A percentile compares a stretch with the other conserved stretches of the same genome.
Conservation (phyloP, 805 yeast species). For the Kuraishia cidri region DNA sequence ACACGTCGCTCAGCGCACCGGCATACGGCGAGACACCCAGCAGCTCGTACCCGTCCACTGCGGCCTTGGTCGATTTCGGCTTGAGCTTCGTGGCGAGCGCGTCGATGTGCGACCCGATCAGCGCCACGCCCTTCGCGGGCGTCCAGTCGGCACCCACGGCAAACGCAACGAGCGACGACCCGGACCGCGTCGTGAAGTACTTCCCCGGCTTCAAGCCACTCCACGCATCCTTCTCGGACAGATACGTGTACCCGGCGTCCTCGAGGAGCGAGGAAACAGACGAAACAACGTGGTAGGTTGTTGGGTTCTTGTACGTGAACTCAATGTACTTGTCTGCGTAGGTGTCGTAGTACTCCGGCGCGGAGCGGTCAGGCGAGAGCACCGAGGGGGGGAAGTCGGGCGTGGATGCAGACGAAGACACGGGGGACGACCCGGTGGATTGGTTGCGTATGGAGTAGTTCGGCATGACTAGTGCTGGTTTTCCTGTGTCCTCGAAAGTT, state of each 20-base stretch:
- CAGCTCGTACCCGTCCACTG: constrained; percentile 66
- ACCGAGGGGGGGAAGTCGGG: no score
- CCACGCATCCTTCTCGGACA: constrained; percentile 60
- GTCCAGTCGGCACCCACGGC: constrained; percentile 59
- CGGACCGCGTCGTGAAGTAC: constrained; percentile 62
- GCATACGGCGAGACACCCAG: constrained; percentile 83
- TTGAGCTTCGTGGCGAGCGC: constrained; percentile 61
- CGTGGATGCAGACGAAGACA: no score
- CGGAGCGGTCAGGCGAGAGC: neutral
- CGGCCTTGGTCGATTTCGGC: constrained; percentile 55
- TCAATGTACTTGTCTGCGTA: constrained; percentile 42
- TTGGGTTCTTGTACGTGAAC: constrained; percentile 67
- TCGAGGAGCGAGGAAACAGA: constrained; percentile 38
- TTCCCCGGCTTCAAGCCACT: constrained; percentile 35
- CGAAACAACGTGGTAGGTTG: constrained; percentile 64
- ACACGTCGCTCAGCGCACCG: constrained; percentile 53
- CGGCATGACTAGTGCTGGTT: no score
- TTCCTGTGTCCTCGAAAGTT: no score
- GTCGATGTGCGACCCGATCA: constrained; percentile 71
- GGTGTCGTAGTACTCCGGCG: constrained; percentile 1
- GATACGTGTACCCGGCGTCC: constrained; percentile 51
- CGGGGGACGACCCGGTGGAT: no score
- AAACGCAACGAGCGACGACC: constrained; percentile 62
- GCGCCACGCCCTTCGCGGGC: constrained; percentile 58
- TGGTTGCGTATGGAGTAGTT: no score